phyloP scores from a whole-genome alignment of 2,329 filamentous ascomycete genomes.

The Penicillium sp. region DNA sequence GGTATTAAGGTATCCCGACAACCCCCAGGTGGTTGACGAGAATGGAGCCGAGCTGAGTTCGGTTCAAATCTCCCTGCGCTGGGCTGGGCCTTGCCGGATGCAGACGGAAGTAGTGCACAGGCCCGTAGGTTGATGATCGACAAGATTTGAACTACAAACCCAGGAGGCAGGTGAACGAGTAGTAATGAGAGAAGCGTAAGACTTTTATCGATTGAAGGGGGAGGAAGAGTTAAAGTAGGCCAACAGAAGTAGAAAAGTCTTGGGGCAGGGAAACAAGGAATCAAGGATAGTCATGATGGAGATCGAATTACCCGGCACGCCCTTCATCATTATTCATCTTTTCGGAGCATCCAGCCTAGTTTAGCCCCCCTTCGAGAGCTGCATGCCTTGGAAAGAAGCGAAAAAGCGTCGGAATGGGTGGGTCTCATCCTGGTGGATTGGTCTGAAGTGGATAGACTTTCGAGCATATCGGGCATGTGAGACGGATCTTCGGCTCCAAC shows the following conservation, averaged over 20 bases:
- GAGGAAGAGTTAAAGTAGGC: too few species aligned
- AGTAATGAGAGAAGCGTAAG: not conserved
- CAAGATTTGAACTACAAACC: not conserved
- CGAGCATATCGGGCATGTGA: not conserved
- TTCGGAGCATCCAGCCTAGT: constrained; percentile 11
- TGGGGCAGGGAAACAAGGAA: constrained; percentile 12
- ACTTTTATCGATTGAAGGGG: not conserved
- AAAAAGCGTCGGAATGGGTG: not conserved
- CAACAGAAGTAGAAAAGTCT: constrained; percentile 2
- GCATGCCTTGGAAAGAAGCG: not conserved
- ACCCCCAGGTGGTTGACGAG: not conserved
- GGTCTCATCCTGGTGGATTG: not conserved
- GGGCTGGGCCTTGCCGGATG: constrained; percentile 10
- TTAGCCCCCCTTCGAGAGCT: not conserved
- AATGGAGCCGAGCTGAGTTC: not conserved
- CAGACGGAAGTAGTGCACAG: constrained; percentile 19
- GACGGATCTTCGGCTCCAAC: not conserved
- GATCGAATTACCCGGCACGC: constrained; percentile 13
- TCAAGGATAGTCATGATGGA: not conserved
- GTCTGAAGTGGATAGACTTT: not conserved
- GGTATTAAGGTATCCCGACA: not conserved
- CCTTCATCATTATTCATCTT: not conserved
- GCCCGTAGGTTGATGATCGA: constrained; percentile 1
- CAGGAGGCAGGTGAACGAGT: not conserved
- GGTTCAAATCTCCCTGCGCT: constrained; percentile 6